A percentile compares a stretch with the other conserved stretches of the same genome.
phyloP scores from a whole-genome alignment of 2,329 filamentous ascomycete genomes.

The Pyricularia sp. region DNA sequence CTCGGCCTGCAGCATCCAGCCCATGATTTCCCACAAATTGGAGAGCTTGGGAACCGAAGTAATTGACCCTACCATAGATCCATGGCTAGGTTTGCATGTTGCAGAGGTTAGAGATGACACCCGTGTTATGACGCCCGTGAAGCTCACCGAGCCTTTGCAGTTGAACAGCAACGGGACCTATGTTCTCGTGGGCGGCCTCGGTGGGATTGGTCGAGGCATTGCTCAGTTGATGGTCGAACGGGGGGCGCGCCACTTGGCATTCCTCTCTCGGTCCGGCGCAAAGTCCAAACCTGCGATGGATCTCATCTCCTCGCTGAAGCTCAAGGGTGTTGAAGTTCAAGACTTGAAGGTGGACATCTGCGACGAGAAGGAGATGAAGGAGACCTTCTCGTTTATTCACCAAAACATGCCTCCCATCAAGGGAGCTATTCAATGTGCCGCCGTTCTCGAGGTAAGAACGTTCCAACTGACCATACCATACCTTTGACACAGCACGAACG shows the following conservation, averaged over 20 bases:
- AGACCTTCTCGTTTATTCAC: constrained; percentile 11
- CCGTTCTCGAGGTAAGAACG: constrained; percentile 16
- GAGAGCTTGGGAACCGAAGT: constrained; percentile 3
- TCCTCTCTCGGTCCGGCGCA: constrained; percentile 37
- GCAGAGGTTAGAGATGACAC: neutral
- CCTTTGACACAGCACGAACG: no score
- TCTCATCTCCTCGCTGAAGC: constrained; percentile 21
- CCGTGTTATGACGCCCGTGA: neutral
- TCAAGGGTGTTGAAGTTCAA: constrained; percentile 18
- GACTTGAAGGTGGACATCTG: constrained; percentile 30
- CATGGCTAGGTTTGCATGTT: neutral
- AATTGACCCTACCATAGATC: neutral
- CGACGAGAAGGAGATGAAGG: constrained; percentile 16
- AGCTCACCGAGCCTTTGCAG: neutral
- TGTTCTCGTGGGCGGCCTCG: constrained; percentile 41
- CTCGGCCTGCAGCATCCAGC: constrained; percentile 1
- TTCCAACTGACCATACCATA: no score
- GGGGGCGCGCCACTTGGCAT: constrained; percentile 38
- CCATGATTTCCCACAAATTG: constrained; percentile 4
- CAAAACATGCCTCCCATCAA: constrained; percentile 13
- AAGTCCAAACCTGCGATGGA: constrained; percentile 13
- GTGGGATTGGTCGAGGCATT: constrained; percentile 42
- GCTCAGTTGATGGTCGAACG: constrained; percentile 31
- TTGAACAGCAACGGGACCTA: constrained; percentile 27
- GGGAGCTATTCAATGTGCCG: constrained; percentile 24